Conservation (phyloP, 176 grass and related monocot genomes). For the Juncus effusus region DNA sequence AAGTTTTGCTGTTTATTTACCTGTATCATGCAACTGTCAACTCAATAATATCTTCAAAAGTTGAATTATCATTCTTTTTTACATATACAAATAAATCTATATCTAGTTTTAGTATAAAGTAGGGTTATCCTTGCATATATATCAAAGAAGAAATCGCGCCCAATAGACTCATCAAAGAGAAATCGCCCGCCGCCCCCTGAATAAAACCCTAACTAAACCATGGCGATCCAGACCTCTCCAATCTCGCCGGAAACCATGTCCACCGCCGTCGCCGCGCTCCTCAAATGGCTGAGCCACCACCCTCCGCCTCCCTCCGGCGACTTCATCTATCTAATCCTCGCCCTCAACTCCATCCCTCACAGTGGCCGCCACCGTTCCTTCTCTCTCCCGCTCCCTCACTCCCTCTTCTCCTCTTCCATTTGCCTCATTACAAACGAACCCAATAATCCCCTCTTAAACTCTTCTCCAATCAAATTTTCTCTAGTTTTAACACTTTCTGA, state of each 20-base stretch:
- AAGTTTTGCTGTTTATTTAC: too few species aligned
- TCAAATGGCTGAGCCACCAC: constrained; percentile 7
- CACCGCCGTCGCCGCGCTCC: neutral
- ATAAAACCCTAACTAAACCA: neutral
- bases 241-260: constrained; percentile 8
- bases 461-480: constrained; percentile 8
- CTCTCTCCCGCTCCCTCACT: constrained; percentile 12
- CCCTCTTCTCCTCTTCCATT: constrained; percentile 15
- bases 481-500: constrained; percentile 5
- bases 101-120: too few species aligned
- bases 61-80: too few species aligned
- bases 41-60: too few species aligned
- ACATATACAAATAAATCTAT: too few species aligned
- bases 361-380: constrained; percentile 13
- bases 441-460: neutral
- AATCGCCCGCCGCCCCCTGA: neutral
- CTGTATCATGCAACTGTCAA: too few species aligned
- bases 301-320: constrained; percentile 11
- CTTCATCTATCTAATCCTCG: constrained; percentile 30
- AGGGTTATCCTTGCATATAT: too few species aligned
- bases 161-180: neutral
- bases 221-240: neutral
- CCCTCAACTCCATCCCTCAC: constrained; percentile 20
- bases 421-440: constrained; percentile 26
- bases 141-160: neutral